Evolutionary conservation across 768 basidiomycete species (phyloP).

Genomic region (Pisolithus tinctorius): DNA sequence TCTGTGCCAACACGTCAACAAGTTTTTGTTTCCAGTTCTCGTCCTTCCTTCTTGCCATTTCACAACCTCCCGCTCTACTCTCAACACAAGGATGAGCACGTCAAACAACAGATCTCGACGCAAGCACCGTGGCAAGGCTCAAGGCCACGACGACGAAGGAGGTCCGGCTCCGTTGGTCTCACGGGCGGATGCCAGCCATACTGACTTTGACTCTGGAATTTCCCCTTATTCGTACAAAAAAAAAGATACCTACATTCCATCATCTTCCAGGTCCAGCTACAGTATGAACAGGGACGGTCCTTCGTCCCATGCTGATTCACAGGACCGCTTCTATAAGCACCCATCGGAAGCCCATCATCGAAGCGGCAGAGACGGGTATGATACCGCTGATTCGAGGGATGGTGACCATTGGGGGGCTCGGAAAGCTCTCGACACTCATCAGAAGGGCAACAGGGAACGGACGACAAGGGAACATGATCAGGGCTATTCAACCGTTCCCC

Average conservation of each 20-base stretch:
- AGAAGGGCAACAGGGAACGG: slow-evolving; percentile 41
- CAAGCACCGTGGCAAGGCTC: slow-evolving; percentile 42
- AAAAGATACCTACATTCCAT: slow-evolving; percentile 41
- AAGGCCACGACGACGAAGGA: slow-evolving; percentile 42
- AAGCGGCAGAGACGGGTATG: slow-evolving; percentile 44
- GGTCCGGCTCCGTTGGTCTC: slow-evolving; percentile 34
- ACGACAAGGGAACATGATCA: slow-evolving; percentile 40
- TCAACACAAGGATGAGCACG: slow-evolving; percentile 27
- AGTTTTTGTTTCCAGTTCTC: slow-evolving; percentile 15
- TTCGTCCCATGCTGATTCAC: slow-evolving; percentile 41
- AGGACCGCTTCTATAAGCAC: slow-evolving; percentile 35
- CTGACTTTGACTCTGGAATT: slow-evolving; percentile 49
- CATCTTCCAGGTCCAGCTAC: slow-evolving; percentile 39
- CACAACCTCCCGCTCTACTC: slow-evolving; percentile 12
- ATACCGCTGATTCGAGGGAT: slow-evolving; percentile 36
- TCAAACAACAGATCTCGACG: slow-evolving; percentile 39
- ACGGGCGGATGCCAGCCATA: slow-evolving; percentile 45
- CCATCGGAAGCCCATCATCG: slow-evolving; percentile 47
- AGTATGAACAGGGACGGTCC: slow-evolving; percentile 45
- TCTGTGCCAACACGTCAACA: slow-evolving; percentile 17
- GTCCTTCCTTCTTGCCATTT: slow-evolving; percentile 7
- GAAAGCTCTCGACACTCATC: slow-evolving; percentile 33
- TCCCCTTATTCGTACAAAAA: slow-evolving; percentile 33
- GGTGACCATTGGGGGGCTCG: slow-evolving; percentile 40
- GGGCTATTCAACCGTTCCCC: slow-evolving; percentile 36